Conservation (phyloP, 2,329 filamentous ascomycete species). For the Aspergillus melleus region DNA sequence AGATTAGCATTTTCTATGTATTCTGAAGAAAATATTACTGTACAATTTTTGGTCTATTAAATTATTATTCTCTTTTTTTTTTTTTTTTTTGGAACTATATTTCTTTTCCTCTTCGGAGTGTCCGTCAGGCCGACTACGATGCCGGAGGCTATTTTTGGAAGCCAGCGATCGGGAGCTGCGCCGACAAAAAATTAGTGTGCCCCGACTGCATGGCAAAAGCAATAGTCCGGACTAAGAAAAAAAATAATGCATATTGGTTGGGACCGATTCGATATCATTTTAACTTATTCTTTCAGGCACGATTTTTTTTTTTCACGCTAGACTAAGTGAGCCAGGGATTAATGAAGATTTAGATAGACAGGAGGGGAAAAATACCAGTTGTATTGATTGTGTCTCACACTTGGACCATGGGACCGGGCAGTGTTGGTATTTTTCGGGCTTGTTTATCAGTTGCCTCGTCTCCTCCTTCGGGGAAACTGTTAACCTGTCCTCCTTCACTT, state of each 20-base stretch:
- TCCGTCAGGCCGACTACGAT: not conserved
- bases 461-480: not conserved
- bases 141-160: not conserved
- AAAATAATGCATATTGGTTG: not conserved
- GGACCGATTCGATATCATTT: not conserved
- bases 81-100: not conserved
- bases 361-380: not conserved
- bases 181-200: not conserved
- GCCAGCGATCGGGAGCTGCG: not conserved
- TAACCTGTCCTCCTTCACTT: not conserved
- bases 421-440: not conserved
- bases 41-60: not conserved
- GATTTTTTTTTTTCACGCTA: not conserved
- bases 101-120: not conserved
- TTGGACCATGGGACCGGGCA: not conserved
- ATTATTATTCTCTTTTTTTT: not conserved
- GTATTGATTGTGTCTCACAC: not conserved
- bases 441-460: not conserved
- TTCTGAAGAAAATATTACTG: slow-evolving; percentile 3
- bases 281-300: not conserved
- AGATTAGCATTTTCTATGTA: slow-evolving; percentile 10
- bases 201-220: not conserved
- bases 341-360: not conserved
- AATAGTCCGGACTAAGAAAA: not conserved
- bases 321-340: not conserved